Base-by-base conservation (phyloP, 1,139 yeast species). In the Pichia sp. region DNA sequence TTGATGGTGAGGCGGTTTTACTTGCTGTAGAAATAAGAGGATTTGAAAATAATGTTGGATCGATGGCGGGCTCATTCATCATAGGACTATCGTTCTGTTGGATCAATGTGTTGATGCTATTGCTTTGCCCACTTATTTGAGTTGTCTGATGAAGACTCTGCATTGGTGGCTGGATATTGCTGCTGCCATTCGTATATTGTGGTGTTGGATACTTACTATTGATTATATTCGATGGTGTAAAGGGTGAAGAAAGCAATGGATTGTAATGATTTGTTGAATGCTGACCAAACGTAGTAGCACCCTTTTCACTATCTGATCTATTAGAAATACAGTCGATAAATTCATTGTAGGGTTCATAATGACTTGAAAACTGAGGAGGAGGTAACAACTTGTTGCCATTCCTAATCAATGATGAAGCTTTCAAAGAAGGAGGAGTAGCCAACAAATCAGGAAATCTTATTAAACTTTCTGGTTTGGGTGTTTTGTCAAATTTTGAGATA, bases 361-460 rank as follows among this genome's bases (percentile, higher is more conserved):
- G 7, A 38, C 40, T 36, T 32, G 44, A 10, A 19, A 49, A 42
- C 11, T 42, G 36, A 15, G 30, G 47, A 4, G 47, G 42, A 30
- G 52, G 47, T 11, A 49, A 40, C 23, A 31, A 16, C 8, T 29
- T 31, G 26, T 43, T 45, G 19, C 15, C 8, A 19, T 19, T 26
- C 19, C 43, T 31, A 1, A 52, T 11, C 11, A n/a, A 15, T 13
- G 45, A n/a, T 16, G 49, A 16, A 30, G 23, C 4, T 26, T 50
- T 42, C 16, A 53, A 30, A 8, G 46, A 50, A 3, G 57, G 57
- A 13, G 57, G 57, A 7, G 54, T 54, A 8, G 38, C 23, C 5
- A 51, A 34, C 2, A 51, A 29, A n/a, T 13, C 30, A 1, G 52
- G 47, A 42, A 48, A 46, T 36, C 40, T 47, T 4, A 47, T 13